Conservation (phyloP, 140 eudicot genomes). For the Oenanthe javanica region DNA sequence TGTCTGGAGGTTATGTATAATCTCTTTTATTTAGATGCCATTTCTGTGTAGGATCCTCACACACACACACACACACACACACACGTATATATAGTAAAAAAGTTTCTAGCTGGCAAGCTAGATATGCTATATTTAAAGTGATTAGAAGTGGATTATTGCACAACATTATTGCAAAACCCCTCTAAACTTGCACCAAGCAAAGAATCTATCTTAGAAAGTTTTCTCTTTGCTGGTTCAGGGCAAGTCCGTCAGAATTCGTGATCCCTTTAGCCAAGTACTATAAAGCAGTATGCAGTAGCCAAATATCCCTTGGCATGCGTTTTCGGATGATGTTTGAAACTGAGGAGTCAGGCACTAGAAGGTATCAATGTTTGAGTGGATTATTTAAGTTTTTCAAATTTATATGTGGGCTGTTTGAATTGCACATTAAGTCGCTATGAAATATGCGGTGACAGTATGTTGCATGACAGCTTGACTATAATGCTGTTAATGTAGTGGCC, state of each 20-base stretch:
- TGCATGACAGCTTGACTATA: not conserved
- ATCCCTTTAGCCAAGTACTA: slow-evolving; percentile 92
- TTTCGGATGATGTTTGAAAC: slow-evolving; percentile 98
- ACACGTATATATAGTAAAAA: not conserved
- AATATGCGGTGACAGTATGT: not conserved
- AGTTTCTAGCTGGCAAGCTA: not conserved
- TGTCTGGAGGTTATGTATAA: not conserved
- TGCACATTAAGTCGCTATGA: not conserved
- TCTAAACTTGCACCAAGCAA: not conserved
- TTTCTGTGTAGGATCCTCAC: not conserved
- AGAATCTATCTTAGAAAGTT: not conserved
- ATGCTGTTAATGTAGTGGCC: not conserved
- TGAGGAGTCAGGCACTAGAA: slow-evolving; percentile 91
- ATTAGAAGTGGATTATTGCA: not conserved
- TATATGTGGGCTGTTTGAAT: not conserved
- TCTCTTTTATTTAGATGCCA: not conserved
- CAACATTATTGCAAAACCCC: not conserved
- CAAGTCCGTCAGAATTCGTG: slow-evolving; percentile 94
- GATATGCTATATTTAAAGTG: not conserved
- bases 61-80: not conserved
- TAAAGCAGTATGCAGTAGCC: slow-evolving; percentile 72
- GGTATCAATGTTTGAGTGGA: slow-evolving; percentile 33
- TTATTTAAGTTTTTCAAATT: not conserved
- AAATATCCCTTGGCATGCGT: slow-evolving; percentile 92
- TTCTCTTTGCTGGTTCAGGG: slow-evolving; percentile 41